Percentiles rank a stretch among this genome's conserved stretches.
Conservation (phyloP, 2,329 filamentous ascomycete genomes). For the Penicillium olsonii region DNA sequence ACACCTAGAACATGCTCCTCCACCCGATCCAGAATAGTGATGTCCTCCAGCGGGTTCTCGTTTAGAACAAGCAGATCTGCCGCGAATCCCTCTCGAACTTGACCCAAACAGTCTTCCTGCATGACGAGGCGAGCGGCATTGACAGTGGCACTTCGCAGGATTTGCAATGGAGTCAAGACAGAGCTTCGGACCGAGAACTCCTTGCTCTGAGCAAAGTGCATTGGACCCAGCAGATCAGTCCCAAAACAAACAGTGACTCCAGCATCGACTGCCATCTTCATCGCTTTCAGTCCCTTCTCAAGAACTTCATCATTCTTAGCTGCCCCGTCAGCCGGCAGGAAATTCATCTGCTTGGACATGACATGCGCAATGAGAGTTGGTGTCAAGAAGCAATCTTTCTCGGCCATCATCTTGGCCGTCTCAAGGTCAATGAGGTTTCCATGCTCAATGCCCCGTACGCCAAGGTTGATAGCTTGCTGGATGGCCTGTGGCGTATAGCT, state of each 20-base stretch:
- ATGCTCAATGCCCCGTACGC: constrained; percentile 59
- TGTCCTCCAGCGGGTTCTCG: constrained; percentile 57
- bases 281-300: constrained; percentile 46
- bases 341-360: constrained; percentile 46
- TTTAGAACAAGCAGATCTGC: constrained; percentile 58
- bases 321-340: constrained; percentile 36
- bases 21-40: constrained; percentile 52
- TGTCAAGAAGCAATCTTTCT: constrained; percentile 52
- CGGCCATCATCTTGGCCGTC: constrained; percentile 54
- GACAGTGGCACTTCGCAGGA: constrained; percentile 55
- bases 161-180: constrained; percentile 45
- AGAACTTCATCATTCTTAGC: constrained; percentile 57
- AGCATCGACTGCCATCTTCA: constrained; percentile 53
- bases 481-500: constrained; percentile 60
- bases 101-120: constrained; percentile 51
- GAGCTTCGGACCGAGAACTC: constrained; percentile 52
- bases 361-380: constrained; percentile 57
- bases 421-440: constrained; percentile 48
- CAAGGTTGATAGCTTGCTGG: constrained; percentile 57
- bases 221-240: constrained; percentile 55
- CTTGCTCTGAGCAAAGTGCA: constrained; percentile 51
- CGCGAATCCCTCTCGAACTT: constrained; percentile 52
- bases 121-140: constrained; percentile 55
- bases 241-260: constrained; percentile 60
- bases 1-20: constrained; percentile 53